phyloP scores from a whole-genome alignment of 139 green algal genomes.

The Volvox reticuliferus region DNA sequence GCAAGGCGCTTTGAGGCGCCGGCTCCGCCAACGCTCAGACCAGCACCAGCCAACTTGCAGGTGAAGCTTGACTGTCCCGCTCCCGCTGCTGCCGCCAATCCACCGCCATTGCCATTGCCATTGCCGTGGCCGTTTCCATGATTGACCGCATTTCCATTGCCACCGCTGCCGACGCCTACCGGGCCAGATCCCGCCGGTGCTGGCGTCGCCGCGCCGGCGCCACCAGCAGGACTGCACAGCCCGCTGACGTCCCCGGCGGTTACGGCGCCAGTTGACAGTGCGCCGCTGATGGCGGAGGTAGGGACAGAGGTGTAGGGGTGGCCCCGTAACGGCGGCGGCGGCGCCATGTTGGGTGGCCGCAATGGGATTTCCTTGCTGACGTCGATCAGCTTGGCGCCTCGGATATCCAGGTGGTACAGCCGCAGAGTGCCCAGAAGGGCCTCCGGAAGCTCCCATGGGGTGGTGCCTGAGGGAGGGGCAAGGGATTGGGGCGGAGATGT shows the following conservation, averaged over 20 bases:
- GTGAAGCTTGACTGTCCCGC: not conserved
- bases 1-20: too few relatives aligned
- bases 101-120: too few relatives aligned
- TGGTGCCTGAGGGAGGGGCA: slow-evolving; percentile 37
- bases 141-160: not conserved
- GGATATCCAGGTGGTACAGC: slow-evolving; percentile 59
- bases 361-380: slow-evolving; percentile 46
- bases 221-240: not conserved
- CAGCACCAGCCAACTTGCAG: not conserved
- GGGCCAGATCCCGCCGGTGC: not conserved
- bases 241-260: not conserved
- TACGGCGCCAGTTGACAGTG: not conserved
- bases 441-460: slow-evolving; percentile 72
- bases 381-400: slow-evolving; percentile 36
- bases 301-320: not conserved
- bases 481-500: not conserved
- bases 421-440: slow-evolving; percentile 66
- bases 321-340: not conserved
- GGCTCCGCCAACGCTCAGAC: not conserved
- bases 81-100: not conserved
- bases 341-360: slow-evolving; percentile 6
- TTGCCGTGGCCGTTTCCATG: not conserved
- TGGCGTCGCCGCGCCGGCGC: too few relatives aligned
- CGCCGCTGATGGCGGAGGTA: not conserved
- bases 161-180: too few relatives aligned